phyloP scores from a whole-genome alignment of 306 rosid species.

The Rosa chinensis region DNA sequence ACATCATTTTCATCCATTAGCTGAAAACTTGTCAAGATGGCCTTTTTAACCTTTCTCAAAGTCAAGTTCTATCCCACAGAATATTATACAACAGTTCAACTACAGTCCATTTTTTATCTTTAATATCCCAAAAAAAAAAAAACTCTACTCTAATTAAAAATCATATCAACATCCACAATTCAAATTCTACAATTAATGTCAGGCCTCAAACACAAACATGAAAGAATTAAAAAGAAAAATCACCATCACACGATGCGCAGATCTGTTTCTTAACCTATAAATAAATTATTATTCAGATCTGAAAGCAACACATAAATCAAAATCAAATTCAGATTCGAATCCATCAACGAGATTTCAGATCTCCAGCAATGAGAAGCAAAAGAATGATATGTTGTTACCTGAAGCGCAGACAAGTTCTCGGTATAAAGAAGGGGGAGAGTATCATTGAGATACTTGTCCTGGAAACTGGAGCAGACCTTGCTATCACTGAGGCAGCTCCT shows the following conservation, averaged over 20 bases:
- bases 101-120: neutral
- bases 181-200: neutral
- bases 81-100: neutral
- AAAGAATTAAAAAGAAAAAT: neutral
- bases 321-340: neutral
- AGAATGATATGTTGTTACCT: constrained; percentile 40
- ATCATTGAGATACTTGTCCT: constrained; percentile 11
- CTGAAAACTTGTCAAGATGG: neutral
- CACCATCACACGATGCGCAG: neutral
- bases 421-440: constrained; percentile 19
- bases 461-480: constrained; percentile 45
- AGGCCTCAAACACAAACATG: neutral
- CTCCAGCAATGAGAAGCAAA: neutral
- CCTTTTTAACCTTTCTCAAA: neutral
- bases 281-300: neutral
- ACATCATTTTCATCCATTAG: neutral
- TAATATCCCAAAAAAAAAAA: neutral
- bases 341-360: neutral
- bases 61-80: constrained; percentile 2
- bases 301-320: neutral
- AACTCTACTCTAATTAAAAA: neutral
- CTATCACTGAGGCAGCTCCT: constrained; percentile 58
- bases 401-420: constrained; percentile 52
- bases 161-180: neutral
- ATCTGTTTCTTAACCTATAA: neutral